phyloP scores from a whole-genome alignment of 495 filamentous ascomycete genomes.

The Venustampulla echinocandica region DNA sequence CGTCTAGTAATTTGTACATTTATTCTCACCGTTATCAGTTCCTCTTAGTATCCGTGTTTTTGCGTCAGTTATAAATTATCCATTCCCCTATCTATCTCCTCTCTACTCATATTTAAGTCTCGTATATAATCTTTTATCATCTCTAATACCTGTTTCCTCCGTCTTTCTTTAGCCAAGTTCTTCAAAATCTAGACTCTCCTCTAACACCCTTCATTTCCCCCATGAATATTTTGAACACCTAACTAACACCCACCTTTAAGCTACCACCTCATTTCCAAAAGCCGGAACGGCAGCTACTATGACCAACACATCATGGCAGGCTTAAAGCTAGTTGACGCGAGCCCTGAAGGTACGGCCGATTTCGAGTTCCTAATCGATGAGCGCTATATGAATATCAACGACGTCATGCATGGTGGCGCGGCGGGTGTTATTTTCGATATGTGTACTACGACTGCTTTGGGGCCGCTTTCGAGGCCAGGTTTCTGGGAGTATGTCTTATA shows the following conservation, averaged over 20 bases:
- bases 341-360: constrained; percentile 18
- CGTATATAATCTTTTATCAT: too few species aligned
- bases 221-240: neutral
- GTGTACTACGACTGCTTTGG: constrained; percentile 35
- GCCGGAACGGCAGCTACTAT: constrained; percentile 20
- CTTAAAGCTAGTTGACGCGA: constrained; percentile 29
- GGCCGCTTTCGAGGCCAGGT: constrained; percentile 30
- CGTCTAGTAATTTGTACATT: neutral
- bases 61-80: too few species aligned
- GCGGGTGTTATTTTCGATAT: constrained; percentile 39
- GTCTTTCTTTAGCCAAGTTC: too few species aligned
- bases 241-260: constrained; percentile 5
- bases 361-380: constrained; percentile 17
- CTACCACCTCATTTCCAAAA: constrained; percentile 17
- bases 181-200: neutral
- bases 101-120: too few species aligned
- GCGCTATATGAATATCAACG: constrained; percentile 21
- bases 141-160: too few species aligned
- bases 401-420: constrained; percentile 36
- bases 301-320: constrained; percentile 31
- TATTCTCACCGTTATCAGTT: neutral
- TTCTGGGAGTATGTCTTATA: constrained; percentile 31
- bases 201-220: neutral
- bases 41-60: too few species aligned
- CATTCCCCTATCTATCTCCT: too few species aligned